A percentile compares a stretch with the other conserved stretches of the same genome.
phyloP scores from a whole-genome alignment of 1,139 yeast species.

The Kodamaea arcana region DNA sequence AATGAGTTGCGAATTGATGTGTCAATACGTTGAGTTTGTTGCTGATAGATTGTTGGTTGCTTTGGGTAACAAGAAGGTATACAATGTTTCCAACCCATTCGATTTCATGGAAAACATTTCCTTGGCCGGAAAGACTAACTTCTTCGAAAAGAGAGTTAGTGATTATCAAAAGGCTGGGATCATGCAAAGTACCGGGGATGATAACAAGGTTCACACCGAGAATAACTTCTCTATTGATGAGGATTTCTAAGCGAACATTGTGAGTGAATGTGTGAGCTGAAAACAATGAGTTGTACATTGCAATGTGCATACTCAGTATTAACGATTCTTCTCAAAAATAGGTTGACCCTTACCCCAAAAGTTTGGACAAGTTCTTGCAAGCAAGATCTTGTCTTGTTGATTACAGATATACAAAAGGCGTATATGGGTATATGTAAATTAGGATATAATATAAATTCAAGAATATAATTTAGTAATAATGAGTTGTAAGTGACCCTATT shows the following conservation, averaged over 20 bases:
- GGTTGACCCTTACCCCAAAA: too few species aligned
- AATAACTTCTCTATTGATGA: constrained; percentile 45
- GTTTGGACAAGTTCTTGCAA: too few species aligned
- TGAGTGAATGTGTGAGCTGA: too few species aligned
- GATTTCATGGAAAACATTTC: constrained; percentile 99
- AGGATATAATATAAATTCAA: too few species aligned
- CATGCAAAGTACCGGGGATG: constrained; percentile 49
- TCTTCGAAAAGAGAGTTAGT: constrained; percentile 97
- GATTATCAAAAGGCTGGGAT: constrained; percentile 99
- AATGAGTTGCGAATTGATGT: constrained; percentile 88
- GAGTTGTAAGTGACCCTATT: too few species aligned
- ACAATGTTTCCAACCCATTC: constrained; percentile 89
- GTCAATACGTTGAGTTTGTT: constrained; percentile 95
- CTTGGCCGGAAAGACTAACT: constrained; percentile 96
- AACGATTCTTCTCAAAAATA: too few species aligned
- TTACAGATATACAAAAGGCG: too few species aligned
- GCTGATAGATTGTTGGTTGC: constrained; percentile 93
- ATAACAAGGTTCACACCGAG: constrained; percentile 26
- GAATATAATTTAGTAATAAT: too few species aligned
- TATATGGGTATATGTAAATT: too few species aligned
- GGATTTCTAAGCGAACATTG: constrained; percentile 38
- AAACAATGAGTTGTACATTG: too few species aligned
- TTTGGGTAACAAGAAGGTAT: constrained; percentile 84
- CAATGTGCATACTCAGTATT: too few species aligned
- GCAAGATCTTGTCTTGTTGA: too few species aligned